Evolutionary conservation across 768 basidiomycete genomes (phyloP).

Genomic region (Mycena pura): DNA sequence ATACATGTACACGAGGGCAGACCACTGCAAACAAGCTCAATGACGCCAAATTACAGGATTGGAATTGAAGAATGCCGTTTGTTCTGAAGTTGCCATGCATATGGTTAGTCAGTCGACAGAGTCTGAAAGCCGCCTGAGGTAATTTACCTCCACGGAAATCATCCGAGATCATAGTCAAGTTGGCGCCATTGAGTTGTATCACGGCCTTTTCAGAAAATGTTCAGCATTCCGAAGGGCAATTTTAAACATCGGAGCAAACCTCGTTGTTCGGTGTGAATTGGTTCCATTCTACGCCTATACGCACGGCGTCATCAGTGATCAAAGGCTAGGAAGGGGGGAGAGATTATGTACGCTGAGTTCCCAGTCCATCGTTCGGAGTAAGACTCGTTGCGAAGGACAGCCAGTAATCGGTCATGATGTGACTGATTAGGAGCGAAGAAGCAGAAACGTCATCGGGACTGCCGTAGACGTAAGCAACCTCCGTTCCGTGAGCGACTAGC

Average conservation of each 20-base stretch:
- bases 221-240: not conserved
- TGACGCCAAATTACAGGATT: constrained; percentile 14
- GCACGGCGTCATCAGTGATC: not conserved
- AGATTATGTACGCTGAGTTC: constrained; percentile 34
- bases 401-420: constrained; percentile 50
- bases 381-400: constrained; percentile 48
- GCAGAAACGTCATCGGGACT: constrained; percentile 33
- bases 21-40: too few species aligned
- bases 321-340: not conserved
- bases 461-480: constrained; percentile 46
- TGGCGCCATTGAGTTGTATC: constrained; percentile 43
- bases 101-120: not conserved
- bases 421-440: constrained; percentile 35
- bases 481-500: constrained; percentile 41
- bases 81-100: constrained; percentile 28
- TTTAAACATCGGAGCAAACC: not conserved
- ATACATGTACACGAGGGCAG: too few species aligned
- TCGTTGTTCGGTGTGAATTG: constrained; percentile 4
- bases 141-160: constrained; percentile 6
- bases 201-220: constrained; percentile 33
- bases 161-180: constrained; percentile 44
- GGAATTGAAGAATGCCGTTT: constrained; percentile 10
- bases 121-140: too few species aligned
- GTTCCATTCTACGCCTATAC: constrained; percentile 5
- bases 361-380: constrained; percentile 47